Base-by-base conservation (phyloP, 2,329 filamentous ascomycete species). In the Zelopaecilomyces penicillatus region DNA sequence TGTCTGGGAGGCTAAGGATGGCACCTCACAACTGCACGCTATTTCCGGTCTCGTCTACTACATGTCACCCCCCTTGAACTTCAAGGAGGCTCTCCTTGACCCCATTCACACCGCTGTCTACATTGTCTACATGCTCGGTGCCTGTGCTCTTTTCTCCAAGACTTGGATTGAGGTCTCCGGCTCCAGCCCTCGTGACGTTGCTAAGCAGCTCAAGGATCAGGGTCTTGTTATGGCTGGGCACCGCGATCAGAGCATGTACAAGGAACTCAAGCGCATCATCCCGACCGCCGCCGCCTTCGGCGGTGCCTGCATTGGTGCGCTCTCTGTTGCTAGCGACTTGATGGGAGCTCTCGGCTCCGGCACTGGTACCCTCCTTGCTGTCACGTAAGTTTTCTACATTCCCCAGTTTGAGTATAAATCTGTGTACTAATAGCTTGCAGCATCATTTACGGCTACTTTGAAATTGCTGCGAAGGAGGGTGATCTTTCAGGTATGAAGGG, bases 201-300 rank as follows among this genome's bases (percentile, higher is more conserved):
- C 93, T 61, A 98, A 98, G 82, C 93, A 97, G 75, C 83, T 98
- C 68, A 98, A 98, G 83, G 94, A 98, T 63, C 93, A 98, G 73
- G 93, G 93, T 65, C 84, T 98, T 47, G 91, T 98, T 57, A 98
- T 98, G 94, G 91, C 93, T 61, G 93, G 93, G 63, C 93, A 98
- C 77, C 87, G 93, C 73, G 94, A 98, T 69, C 91, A 97, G 79
- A 94, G 87, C 76, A 98, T 98, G 93, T 98, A 98, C 82, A 95
- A 95, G 78, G 93, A 98, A 74, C 82, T 98, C 54, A 98, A 98
- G 86, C 86, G 93, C 62, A 93, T 98, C 60, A 98, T 98, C 54
- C 94, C 93, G 52, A 97, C 93, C 49, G 94, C 93, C 50, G 93
- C 93, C 54, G 93, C 94, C 59, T 98, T 98, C 56, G 93, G 94